Percentiles rank a stretch among this genome's conserved stretches.
These are phyloP conservation scores for Colletotrichum cordylinicola DNA, from an alignment of 2,329 filamentous ascomycete species.

Conservation along the genomic window DNA sequence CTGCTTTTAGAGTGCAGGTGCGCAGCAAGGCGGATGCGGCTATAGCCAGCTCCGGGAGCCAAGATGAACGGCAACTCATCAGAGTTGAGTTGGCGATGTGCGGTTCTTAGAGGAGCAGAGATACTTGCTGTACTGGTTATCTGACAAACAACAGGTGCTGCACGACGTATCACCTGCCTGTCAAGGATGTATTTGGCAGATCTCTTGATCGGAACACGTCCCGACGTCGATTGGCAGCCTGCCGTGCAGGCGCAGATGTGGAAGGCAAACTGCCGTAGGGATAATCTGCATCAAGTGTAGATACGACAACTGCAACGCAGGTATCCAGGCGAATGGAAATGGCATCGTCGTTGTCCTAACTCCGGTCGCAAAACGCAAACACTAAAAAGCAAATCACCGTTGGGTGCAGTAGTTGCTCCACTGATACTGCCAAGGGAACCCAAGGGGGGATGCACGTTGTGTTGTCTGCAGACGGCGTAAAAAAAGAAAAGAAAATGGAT, in stretches of 20 bases:
- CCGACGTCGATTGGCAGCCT: neutral
- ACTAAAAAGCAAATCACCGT: constrained; percentile 5
- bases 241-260: neutral
- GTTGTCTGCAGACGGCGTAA: constrained; percentile 9
- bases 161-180: neutral
- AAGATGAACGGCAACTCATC: neutral
- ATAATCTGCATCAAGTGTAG: neutral
- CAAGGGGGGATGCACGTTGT: neutral
- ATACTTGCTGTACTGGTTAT: neutral
- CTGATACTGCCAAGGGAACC: neutral
- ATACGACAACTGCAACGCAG: neutral
- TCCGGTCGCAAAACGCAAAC: neutral
- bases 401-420: constrained; percentile 5
- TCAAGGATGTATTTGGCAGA: neutral
- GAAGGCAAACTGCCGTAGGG: neutral
- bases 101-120: neutral
- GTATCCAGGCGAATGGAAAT: neutral
- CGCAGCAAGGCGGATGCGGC: neutral
- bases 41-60: neutral
- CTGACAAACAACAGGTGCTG: neutral
- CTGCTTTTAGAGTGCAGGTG: neutral
- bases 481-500: neutral
- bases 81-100: neutral
- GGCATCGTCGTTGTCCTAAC: neutral
- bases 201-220: neutral